Conservation (phyloP, 2,329 filamentous ascomycete genomes). For the Penicillium sp. region DNA sequence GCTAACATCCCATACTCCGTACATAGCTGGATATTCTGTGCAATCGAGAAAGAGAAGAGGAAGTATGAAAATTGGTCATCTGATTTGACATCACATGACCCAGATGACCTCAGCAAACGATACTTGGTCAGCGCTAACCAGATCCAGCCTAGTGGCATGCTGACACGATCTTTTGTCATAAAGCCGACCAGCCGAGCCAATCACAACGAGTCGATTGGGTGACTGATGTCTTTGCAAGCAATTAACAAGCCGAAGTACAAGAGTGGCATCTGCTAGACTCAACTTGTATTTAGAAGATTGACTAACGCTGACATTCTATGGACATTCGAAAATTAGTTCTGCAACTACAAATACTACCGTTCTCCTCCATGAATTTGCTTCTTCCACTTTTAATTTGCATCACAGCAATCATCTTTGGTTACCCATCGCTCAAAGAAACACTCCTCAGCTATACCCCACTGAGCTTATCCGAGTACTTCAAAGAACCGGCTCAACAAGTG, state of each 20-base stretch:
- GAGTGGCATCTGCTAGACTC: too few species aligned
- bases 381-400: slow-evolving; percentile 41
- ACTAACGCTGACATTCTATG: slow-evolving; percentile 28
- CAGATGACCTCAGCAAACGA: not conserved
- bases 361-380: slow-evolving; percentile 36
- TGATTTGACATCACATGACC: not conserved
- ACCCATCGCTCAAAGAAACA: slow-evolving; percentile 21
- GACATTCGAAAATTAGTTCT: not conserved
- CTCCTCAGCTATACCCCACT: slow-evolving; percentile 16
- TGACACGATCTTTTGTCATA: slow-evolving; percentile 32
- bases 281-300: slow-evolving; percentile 9
- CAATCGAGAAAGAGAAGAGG: too few species aligned
- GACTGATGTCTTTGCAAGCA: slow-evolving; percentile 24
- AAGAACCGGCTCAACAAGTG: slow-evolving; percentile 8
- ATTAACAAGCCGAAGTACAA: not conserved
- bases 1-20: too few species aligned
- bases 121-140: not conserved
- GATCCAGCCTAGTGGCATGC: slow-evolving; percentile 13
- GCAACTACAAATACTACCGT: slow-evolving; percentile 31
- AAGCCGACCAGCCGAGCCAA: not conserved
- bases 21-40: too few species aligned
- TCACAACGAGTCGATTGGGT: slow-evolving; percentile 7
- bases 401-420: slow-evolving; percentile 33
- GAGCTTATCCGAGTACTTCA: slow-evolving; percentile 15
- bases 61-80: too few species aligned